Evolutionary conservation across 257 asterid species (phyloP).

Genomic region (Fraxinus americana): DNA sequence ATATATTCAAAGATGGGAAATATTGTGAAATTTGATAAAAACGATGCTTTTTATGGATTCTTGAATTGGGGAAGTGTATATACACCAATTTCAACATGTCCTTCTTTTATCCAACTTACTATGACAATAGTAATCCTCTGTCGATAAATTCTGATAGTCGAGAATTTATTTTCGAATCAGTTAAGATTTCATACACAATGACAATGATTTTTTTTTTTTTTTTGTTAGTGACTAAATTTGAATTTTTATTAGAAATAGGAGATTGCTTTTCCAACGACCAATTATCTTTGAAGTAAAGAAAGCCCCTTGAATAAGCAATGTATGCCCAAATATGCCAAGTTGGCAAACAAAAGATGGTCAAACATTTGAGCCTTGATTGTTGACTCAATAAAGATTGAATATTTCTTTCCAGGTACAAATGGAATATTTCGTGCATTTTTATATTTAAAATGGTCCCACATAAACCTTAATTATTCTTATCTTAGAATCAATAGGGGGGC

Average conservation of each 20-base stretch:
- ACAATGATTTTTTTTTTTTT: too few species aligned
- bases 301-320: not conserved
- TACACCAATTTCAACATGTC: constrained; percentile 52
- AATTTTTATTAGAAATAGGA: not conserved
- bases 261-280: not conserved
- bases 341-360: not conserved
- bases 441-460: constrained; percentile 37
- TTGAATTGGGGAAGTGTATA: constrained; percentile 46
- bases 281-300: not conserved
- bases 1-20: constrained; percentile 43
- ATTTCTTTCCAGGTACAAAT: constrained; percentile 34
- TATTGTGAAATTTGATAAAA: constrained; percentile 65
- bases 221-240: not conserved
- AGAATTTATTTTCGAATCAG: not conserved
- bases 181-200: too few species aligned
- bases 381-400: constrained; percentile 22
- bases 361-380: constrained; percentile 19
- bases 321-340: not conserved
- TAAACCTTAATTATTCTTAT: constrained; percentile 32
- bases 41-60: constrained; percentile 66
- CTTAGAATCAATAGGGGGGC: constrained; percentile 26
- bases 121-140: too few species aligned
- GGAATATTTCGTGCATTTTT: constrained; percentile 47
- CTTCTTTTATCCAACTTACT: not conserved
- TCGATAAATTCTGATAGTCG: too few species aligned